These are phyloP conservation scores for Salix dunnii DNA, from an alignment of 345 rosid genomes.

Conservation along the genomic window DNA sequence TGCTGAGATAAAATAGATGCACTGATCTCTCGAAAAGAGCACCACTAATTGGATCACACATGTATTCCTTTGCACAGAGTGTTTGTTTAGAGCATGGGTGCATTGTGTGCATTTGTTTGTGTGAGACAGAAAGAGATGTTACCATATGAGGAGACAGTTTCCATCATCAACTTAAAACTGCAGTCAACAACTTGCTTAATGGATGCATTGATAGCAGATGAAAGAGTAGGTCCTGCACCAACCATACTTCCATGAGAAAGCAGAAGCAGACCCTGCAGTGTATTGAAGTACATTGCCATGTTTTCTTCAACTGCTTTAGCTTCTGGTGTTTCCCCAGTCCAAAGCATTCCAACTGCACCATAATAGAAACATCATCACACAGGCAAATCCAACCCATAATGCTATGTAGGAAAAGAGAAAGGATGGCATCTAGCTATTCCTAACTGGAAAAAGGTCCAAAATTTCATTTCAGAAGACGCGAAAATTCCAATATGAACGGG, in stretches of 20 bases:
- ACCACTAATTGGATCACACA: background rate
- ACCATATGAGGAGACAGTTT: conserved; percentile 64
- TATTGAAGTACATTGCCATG: conserved; percentile 61
- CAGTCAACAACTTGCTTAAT: conserved; percentile 72
- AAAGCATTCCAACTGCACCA: conserved; percentile 78
- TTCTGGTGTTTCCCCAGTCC: conserved; percentile 70
- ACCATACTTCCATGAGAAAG: conserved; percentile 72
- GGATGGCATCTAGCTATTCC: background rate
- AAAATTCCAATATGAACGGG: background rate
- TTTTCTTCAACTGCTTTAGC: conserved; percentile 67
- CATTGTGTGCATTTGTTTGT: background rate
- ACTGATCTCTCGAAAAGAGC: background rate
- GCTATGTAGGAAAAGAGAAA: background rate
- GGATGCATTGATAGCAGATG: conserved; percentile 49
- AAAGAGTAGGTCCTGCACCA: conserved; percentile 87
- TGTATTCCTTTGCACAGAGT: background rate
- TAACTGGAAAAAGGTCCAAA: background rate
- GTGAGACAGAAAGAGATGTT: conserved; percentile 7
- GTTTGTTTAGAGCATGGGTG: background rate
- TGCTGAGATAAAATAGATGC: background rate
- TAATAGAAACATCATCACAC: conserved; percentile 3
- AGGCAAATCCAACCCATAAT: background rate
- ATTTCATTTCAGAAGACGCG: background rate
- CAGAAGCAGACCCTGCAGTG: conserved; percentile 76
- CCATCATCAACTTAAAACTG: conserved; percentile 80